Evolutionary conservation across 257 asterid genomes (phyloP).

Genomic region (Forsythia viridissima): DNA sequence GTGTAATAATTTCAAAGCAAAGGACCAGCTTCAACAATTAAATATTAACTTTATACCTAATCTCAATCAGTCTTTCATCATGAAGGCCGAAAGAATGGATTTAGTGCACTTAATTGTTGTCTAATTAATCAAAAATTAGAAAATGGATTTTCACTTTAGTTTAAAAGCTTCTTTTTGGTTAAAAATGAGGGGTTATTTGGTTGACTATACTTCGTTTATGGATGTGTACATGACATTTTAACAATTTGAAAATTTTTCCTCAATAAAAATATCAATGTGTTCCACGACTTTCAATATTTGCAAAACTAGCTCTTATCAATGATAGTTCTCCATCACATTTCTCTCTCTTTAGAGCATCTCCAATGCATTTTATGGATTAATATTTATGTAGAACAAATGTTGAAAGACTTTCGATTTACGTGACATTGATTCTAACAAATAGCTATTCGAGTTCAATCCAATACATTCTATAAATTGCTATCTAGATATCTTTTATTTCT

Average conservation of each 20-base stretch:
- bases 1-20: not conserved
- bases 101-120: conserved; percentile 3
- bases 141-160: not conserved
- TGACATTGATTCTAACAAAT: too few relatives aligned
- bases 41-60: conserved; percentile 32
- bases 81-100: conserved; percentile 34
- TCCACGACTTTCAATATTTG: not conserved
- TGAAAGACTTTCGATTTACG: too few relatives aligned
- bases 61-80: conserved; percentile 32
- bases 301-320: not conserved
- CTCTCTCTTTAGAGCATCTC: not conserved
- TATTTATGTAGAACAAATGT: too few relatives aligned
- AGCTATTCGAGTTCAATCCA: too few relatives aligned
- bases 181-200: too few relatives aligned
- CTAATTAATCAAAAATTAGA: conserved; percentile 3
- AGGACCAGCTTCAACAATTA: not conserved
- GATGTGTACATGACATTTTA: too few relatives aligned
- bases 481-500: too few relatives aligned
- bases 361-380: too few relatives aligned
- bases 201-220: too few relatives aligned
- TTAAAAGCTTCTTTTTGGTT: not conserved
- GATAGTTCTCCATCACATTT: not conserved
- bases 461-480: too few relatives aligned
- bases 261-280: too few relatives aligned
- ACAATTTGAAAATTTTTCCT: too few relatives aligned